phyloP scores from a whole-genome alignment of 2,329 filamentous ascomycete species.

The Esteya vermicola region DNA sequence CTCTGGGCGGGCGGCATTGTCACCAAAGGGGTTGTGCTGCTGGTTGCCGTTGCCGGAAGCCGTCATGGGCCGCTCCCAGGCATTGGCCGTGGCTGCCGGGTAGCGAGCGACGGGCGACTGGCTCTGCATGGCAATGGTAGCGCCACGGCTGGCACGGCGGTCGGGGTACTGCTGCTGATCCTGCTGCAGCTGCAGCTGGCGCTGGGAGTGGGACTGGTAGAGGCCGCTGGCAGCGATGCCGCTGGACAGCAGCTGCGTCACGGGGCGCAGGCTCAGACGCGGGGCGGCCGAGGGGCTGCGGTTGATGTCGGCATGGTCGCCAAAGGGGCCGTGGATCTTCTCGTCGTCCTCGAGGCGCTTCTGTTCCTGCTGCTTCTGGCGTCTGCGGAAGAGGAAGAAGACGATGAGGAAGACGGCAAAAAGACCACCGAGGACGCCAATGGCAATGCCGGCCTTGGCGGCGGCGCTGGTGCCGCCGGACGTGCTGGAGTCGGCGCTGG shows the following conservation, averaged over 20 bases:
- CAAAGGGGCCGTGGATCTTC: slow-evolving; percentile 36
- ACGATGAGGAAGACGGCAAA: slow-evolving; percentile 51
- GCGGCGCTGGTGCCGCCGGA: slow-evolving; percentile 14
- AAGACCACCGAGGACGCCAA: slow-evolving; percentile 63
- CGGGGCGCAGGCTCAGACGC: slow-evolving; percentile 70
- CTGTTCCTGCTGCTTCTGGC: slow-evolving; percentile 51
- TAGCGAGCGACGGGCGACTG: slow-evolving; percentile 12
- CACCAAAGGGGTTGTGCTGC: slow-evolving; percentile 54
- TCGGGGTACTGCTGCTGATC: slow-evolving; percentile 20
- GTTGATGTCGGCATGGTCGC: slow-evolving; percentile 15
- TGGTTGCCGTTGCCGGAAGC: too few species aligned
- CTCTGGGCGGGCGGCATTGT: slow-evolving; percentile 36
- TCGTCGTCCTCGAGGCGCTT: slow-evolving; percentile 44
- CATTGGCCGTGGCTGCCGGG: slow-evolving; percentile 17
- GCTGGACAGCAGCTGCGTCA: slow-evolving; percentile 69
- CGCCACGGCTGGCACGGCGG: slow-evolving; percentile 34
- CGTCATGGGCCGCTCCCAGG: slow-evolving; percentile 32
- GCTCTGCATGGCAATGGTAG: slow-evolving; percentile 23
- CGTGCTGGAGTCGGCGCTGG: neutral
- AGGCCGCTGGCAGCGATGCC: slow-evolving; percentile 21
- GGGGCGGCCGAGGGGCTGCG: slow-evolving; percentile 44
- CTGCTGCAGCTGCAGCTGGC: slow-evolving; percentile 1
- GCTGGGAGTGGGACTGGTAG: neutral
- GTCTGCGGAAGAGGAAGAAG: slow-evolving; percentile 57
- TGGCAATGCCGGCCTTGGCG: slow-evolving; percentile 68